Percentiles rank a stretch among this genome's conserved stretches.
Evolutionary conservation across 2,329 filamentous ascomycete genomes (phyloP).

Genomic region (Sporothrix pseudoabietina): DNA sequence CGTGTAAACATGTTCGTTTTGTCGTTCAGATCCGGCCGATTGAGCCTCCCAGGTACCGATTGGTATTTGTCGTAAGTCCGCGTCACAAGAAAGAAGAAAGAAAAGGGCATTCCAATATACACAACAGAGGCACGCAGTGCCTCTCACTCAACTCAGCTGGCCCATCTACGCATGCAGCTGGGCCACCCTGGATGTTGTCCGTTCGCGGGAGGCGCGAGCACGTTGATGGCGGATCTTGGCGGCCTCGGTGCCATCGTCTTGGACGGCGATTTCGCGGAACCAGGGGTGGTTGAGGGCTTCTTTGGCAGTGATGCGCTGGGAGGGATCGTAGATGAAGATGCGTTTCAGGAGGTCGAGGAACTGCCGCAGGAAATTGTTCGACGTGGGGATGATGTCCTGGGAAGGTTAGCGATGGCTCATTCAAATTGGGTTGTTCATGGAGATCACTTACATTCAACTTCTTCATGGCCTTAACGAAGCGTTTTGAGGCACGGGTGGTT

Average conservation of each 20-base stretch:
- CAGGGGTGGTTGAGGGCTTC: slow-evolving; percentile 67
- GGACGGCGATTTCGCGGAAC: slow-evolving; percentile 65
- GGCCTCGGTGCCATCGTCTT: slow-evolving; percentile 69
- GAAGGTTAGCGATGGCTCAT: slow-evolving; percentile 45
- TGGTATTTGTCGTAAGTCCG: slow-evolving; percentile 15
- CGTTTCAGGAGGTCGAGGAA: slow-evolving; percentile 66
- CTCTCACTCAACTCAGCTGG: neutral
- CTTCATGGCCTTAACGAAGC: slow-evolving; percentile 75
- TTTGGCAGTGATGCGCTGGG: slow-evolving; percentile 66
- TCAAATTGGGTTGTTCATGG: neutral
- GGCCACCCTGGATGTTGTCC: slow-evolving; percentile 8
- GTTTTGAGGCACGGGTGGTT: slow-evolving; percentile 64
- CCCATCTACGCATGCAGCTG: neutral
- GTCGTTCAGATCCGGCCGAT: neutral
- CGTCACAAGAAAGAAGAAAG: slow-evolving; percentile 8
- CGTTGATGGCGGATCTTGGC: slow-evolving; percentile 62
- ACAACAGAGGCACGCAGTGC: neutral
- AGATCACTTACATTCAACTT: slow-evolving; percentile 54
- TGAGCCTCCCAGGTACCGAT: neutral
- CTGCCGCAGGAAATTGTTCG: slow-evolving; percentile 60
- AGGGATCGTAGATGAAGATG: slow-evolving; percentile 70
- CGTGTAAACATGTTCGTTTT: neutral
- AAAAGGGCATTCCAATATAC: neutral
- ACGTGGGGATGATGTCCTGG: slow-evolving; percentile 68
- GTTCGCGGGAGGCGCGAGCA: slow-evolving; percentile 30